Evolutionary conservation across 352 stramenopile genomes (phyloP), one percentile per base, ranked within the genome.

Genomic region (Globisporangium okanoganense): DNA sequence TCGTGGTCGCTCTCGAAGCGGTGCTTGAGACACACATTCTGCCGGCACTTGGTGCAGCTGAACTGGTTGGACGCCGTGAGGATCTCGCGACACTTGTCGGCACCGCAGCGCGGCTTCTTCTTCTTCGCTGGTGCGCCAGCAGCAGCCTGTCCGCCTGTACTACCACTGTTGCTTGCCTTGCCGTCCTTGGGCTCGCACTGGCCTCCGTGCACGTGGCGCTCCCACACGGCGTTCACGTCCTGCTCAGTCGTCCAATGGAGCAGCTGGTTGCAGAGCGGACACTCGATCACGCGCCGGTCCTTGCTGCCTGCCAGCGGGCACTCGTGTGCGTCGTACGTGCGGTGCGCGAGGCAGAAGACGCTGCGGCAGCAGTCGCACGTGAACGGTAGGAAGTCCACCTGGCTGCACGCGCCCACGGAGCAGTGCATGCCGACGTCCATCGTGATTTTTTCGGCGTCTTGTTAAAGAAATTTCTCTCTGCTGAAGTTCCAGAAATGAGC

Each of bases 371-470:
- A 93, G 70, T 96, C 84, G 69, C 87, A 96, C 33, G 67, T 81
- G 70, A 96, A 96, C 3, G 87, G 87, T 29, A 96, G 69, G 58
- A 96, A 96, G 62, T 96, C 87, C 63, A 87, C 72, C 62, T 94
- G 84, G 50, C 82, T 69, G 58, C 84, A 94, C 16, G 76, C 69
- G 10, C 72, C 70, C 5, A 88, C 67, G 44, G 71, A 82, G 64
- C 84, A 94, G 60, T 94, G 84, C 27, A 72, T 70, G 41, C 84
- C 84, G 14, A 94, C 70, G 65, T 94, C 84, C 79, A 94, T 89
- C 76, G n/a, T n/a, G n/a, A n/a, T n/a, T n/a, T n/a, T n/a, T n/a
- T n/a, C n/a, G n/a, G n/a, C n/a, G n/a, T n/a, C n/a, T n/a, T n/a
- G n/a, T n/a, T n/a, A n/a, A n/a, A n/a, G n/a, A n/a, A n/a, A n/a